Conservation (phyloP, 345 rosid species). For the Eucalyptus guilfoylei region DNA sequence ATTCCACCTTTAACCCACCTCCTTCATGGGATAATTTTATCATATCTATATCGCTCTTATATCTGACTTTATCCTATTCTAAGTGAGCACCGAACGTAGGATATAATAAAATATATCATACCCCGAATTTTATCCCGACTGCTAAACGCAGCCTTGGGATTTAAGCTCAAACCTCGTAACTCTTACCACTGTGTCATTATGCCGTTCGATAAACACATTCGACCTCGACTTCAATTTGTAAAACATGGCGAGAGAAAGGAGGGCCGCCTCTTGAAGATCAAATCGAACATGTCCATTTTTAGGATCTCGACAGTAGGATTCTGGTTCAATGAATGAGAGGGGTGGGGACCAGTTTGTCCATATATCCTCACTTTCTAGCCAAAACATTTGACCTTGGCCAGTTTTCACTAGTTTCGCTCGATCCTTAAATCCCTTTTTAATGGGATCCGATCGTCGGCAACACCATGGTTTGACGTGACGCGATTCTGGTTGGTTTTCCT, state of each 20-base stretch:
- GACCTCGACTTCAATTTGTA: background rate
- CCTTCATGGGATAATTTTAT: too few species aligned
- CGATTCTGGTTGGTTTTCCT: background rate
- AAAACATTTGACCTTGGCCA: background rate
- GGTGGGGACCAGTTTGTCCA: background rate
- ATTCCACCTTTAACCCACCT: too few species aligned
- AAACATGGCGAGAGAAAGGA: background rate
- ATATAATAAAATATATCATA: too few species aligned
- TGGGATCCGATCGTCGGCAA: background rate
- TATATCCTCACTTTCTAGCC: background rate
- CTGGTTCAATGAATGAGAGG: background rate
- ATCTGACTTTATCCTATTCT: too few species aligned
- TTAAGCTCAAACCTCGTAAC: background rate
- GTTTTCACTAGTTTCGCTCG: background rate
- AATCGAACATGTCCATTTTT: background rate
- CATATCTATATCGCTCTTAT: too few species aligned
- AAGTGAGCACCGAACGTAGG: too few species aligned
- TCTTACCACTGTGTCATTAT: background rate
- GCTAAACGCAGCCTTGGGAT: too few species aligned
- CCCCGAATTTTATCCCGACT: too few species aligned
- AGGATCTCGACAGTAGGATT: background rate
- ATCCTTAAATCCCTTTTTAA: background rate
- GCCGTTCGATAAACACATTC: background rate
- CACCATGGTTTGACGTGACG: background rate
- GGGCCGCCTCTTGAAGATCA: background rate